Conservation (phyloP, 2,329 filamentous ascomycete genomes). For the Metarhizium brunneum region DNA sequence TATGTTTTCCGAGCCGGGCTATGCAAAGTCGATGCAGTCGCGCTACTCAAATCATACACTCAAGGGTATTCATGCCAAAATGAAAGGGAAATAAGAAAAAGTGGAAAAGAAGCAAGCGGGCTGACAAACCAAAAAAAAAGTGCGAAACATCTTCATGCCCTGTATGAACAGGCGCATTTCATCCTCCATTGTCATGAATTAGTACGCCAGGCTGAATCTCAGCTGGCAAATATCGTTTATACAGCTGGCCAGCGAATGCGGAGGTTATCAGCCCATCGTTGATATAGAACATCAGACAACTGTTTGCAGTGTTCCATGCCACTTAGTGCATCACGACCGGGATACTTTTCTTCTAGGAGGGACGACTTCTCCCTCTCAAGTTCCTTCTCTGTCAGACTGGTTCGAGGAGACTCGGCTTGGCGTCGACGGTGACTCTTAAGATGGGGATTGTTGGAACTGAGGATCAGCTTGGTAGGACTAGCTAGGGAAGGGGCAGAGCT, state of each 20-base stretch:
- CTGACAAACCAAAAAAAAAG: background rate
- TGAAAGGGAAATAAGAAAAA: conserved; percentile 1
- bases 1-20: conserved; percentile 9
- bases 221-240: conserved; percentile 6
- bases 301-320: conserved; percentile 92
- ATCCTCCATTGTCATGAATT: background rate
- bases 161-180: background rate
- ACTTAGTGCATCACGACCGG: conserved; percentile 43
- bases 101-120: background rate
- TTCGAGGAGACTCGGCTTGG: conserved; percentile 34
- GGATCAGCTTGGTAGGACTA: conserved; percentile 56
- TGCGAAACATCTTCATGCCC: background rate
- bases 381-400: conserved; percentile 32
- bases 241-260: conserved; percentile 56
- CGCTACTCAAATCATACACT: conserved; percentile 11
- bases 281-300: conserved; percentile 82
- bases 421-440: conserved; percentile 68
- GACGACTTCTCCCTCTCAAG: conserved; percentile 37
- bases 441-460: conserved; percentile 78
- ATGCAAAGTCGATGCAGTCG: conserved; percentile 13
- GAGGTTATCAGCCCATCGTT: conserved; percentile 80
- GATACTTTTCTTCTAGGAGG: conserved; percentile 43
- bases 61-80: conserved; percentile 7
- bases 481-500: conserved; percentile 30
- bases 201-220: background rate